Percentiles rank a stretch among this genome's conserved stretches.
These are phyloP conservation scores for Leccinum incarnatum DNA, from an alignment of 768 basidiomycete genomes.

Conservation along the genomic window DNA sequence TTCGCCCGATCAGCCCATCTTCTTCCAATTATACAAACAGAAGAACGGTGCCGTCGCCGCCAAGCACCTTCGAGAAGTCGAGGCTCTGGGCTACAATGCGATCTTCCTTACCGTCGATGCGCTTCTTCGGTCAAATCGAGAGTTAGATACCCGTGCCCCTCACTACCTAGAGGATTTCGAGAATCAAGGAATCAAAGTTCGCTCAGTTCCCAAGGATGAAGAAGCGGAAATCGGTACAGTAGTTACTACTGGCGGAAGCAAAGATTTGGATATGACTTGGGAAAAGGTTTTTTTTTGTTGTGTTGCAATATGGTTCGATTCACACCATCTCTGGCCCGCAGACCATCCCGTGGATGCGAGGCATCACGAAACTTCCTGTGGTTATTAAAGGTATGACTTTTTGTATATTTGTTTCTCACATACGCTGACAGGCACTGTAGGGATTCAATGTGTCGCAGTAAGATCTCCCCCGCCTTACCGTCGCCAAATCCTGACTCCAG, in stretches of 20 bases:
- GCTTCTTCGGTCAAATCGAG: slow-evolving; percentile 76
- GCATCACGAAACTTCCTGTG: slow-evolving; percentile 65
- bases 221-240: slow-evolving; percentile 40
- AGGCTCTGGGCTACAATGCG: slow-evolving; percentile 74
- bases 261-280: slow-evolving; percentile 79
- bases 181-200: slow-evolving; percentile 30
- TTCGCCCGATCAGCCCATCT: slow-evolving; percentile 55
- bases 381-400: slow-evolving; percentile 60
- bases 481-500: slow-evolving; percentile 10
- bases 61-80: slow-evolving; percentile 67
- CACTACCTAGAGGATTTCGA: slow-evolving; percentile 58
- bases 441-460: slow-evolving; percentile 71
- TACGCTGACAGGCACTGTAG: slow-evolving; percentile 33
- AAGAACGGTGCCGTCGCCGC: slow-evolving; percentile 62
- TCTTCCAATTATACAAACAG: slow-evolving; percentile 89
- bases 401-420: neutral
- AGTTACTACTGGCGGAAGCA: slow-evolving; percentile 68
- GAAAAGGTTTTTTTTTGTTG: slow-evolving; percentile 43
- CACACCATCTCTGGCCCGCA: slow-evolving; percentile 20
- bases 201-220: slow-evolving; percentile 16
- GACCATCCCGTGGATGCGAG: slow-evolving; percentile 77
- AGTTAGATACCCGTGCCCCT: slow-evolving; percentile 64
- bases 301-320: neutral
- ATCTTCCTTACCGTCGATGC: slow-evolving; percentile 93
- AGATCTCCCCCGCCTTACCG: neutral